Evolutionary conservation across 495 filamentous ascomycete species (phyloP), one percentile per base, ranked within the genome.

Genomic region (Cercophora samala): DNA sequence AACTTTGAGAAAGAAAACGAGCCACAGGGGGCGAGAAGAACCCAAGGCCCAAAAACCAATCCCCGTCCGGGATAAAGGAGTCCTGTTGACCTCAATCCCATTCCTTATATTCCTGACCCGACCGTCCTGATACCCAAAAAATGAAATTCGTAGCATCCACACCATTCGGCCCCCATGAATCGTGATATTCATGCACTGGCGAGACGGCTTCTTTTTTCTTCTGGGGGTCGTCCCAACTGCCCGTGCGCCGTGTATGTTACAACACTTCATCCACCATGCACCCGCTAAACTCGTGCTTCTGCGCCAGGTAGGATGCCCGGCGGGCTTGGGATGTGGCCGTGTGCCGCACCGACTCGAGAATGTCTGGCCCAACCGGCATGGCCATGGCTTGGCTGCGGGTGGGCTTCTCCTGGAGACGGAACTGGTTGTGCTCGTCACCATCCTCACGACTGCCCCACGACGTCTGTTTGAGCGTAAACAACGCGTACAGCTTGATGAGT

Each of bases 401-500:
- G 19, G 81, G 82, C 69, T 80, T 80, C 64, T 77, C 81, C 58
- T 81, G 77, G 80, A 88, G 83, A 63, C 86, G 82, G 60, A 81
- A 74, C 25, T 77, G 81, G 73, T 88, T 84, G 78, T 89, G 85
- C 58, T 83, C 77, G 71, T 90, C 88, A 62, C 87, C 88, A 64
- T 89, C 87, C 53, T 85, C 85, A 65, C 88, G 84, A 68, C 86
- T 89, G 60, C 88, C 88, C 88, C 88, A 90, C 5, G 88, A 88
- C 26, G 88, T 90, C 87, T 88, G 65, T 75, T 89, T 86, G 24
- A 91, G 80, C 58, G 91, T 92, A 62, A 85, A 79, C 58, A 88
- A 80, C 3, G 91, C 90, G 67, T 90, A 91, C 63, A 93, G 80
- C 79, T 93, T 93, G 78, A 93, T 88, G 32, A 88, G 74, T 29